Base-by-base conservation (phyloP, 129 eudicot species). In the Flaveria trinervia region DNA sequence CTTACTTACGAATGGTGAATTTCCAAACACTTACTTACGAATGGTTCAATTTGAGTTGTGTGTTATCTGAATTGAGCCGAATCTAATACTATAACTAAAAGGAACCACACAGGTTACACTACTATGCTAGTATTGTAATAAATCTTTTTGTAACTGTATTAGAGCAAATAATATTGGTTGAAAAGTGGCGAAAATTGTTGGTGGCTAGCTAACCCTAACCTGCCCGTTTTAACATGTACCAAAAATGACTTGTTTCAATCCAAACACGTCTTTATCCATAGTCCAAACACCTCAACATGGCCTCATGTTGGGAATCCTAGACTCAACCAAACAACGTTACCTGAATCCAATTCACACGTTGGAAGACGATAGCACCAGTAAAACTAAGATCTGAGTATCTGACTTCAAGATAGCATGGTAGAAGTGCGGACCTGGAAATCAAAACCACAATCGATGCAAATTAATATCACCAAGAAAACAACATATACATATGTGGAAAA, bases 271-370 rank as follows among this genome's bases (percentile, higher is more conserved):
- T 28, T 28, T 28, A 8, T 44, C 48, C 30, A 18, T 65, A 28
- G 28, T 48, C 59, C 23, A 70, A 39, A 22, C 44, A 48, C 26
- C 3, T 7, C 60, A 44, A 44, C 75, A 50, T 28, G 7, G 4
- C 7, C 28, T 17, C 16, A 71, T 28, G 14, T n/a, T 8, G 64
- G 50, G 65, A 30, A 22, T 20, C 65, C 28, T 57, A 20, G 13
- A 57, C 33, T 22, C 60, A 25, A 30, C 60, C 68, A 44, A 17
- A 77, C 30, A 30, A 69, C 14, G 14, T 45, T 48, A 66, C 48
- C 75, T 68, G 70, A 69, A 56, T 68, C 41, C 70, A 77, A 41
- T 48, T 44, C 25, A 45, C 69, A 18, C 73, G 6, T 72, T 17
- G 13, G 3, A 30, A 9, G 22, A 17, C 20, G 18, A 11, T 7